These are phyloP conservation scores for Isoetes taiwanensis DNA, from an alignment of 75 land plant genomes.

Conservation along the genomic window DNA sequence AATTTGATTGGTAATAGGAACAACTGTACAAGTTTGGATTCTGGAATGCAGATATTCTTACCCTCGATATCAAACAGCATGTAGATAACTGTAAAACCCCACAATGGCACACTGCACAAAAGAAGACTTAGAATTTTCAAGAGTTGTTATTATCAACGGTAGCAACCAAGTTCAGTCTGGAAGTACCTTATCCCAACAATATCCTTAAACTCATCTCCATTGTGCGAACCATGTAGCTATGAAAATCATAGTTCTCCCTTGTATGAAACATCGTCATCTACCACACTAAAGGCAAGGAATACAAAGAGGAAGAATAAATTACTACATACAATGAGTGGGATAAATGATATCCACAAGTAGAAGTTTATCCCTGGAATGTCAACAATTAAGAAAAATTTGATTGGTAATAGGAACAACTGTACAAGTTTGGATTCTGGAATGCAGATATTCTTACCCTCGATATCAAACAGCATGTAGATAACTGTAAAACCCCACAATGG, in stretches of 20 bases:
- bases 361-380: conserved; percentile 55
- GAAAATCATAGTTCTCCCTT: conserved; percentile 67
- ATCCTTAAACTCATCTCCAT: conserved; percentile 85
- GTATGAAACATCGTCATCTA: not conserved
- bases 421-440: not conserved
- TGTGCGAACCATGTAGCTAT: conserved; percentile 85
- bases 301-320: not conserved
- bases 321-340: conserved; percentile 59
- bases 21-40: not conserved
- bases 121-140: no score
- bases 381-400: no score
- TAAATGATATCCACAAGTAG: conserved; percentile 78
- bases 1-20: no score
- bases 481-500: conserved; percentile 63
- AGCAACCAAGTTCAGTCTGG: not conserved
- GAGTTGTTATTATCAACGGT: not conserved
- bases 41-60: conserved; percentile 8
- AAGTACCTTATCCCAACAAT: conserved; percentile 76
- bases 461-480: conserved; percentile 45
- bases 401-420: not conserved
- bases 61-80: conserved; percentile 77
- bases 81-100: conserved; percentile 80
- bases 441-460: conserved; percentile 37
- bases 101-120: conserved; percentile 55
- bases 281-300: no score